Evolutionary conservation across 164 flowering plant genomes (phyloP).

Genomic region (Dillenia suffruticosa): DNA sequence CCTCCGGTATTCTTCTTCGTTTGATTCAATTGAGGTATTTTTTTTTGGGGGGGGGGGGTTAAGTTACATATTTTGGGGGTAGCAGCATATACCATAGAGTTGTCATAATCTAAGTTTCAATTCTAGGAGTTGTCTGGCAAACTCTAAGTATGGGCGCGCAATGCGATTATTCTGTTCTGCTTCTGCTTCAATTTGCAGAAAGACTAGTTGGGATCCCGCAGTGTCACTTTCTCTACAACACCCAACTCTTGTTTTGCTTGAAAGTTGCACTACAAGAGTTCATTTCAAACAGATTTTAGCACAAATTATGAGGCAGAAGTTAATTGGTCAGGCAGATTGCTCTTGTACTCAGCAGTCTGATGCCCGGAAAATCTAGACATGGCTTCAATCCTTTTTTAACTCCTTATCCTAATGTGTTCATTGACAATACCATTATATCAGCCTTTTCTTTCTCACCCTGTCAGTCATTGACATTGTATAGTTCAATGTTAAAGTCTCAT

Average conservation of each 20-base stretch:
- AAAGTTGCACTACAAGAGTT: conserved; percentile 38
- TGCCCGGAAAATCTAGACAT: conserved; percentile 45
- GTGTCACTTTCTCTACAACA: conserved; percentile 42
- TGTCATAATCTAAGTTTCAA: background rate
- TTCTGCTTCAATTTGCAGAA: conserved; percentile 13
- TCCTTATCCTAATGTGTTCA: conserved; percentile 46
- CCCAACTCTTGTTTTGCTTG: conserved; percentile 53
- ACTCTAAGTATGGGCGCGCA: conserved; percentile 11
- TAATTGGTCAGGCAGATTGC: conserved; percentile 38
- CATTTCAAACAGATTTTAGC: conserved; percentile 53
- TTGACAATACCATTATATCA: conserved; percentile 48
- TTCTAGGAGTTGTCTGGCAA: conserved; percentile 6
- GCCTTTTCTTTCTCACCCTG: conserved; percentile 28
- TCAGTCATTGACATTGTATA: conserved; percentile 26
- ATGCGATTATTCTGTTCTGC: conserved; percentile 13
- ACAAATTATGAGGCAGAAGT: conserved; percentile 41
- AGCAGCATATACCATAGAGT: background rate
- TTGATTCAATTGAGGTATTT: no score
- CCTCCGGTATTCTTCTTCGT: no score
- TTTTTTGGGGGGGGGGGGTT: no score
- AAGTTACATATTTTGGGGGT: no score
- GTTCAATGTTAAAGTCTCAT: background rate
- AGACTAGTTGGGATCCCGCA: conserved; percentile 45
- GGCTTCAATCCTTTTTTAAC: conserved; percentile 43
- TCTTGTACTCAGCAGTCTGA: conserved; percentile 41